Base-by-base conservation (phyloP, 2,329 filamentous ascomycete species). In the Mollisia scopiformis region DNA sequence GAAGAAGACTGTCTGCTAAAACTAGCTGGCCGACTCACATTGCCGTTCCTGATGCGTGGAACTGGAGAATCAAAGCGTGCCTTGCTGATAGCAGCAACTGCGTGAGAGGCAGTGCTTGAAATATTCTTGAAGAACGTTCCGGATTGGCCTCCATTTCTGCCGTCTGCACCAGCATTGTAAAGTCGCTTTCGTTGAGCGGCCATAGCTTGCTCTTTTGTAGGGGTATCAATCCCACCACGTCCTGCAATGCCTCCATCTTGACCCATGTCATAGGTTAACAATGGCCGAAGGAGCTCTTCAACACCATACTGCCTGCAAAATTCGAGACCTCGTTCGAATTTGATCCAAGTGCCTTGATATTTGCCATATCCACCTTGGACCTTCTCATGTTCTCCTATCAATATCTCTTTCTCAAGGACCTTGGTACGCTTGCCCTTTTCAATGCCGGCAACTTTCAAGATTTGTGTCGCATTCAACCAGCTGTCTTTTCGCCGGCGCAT, bases 261-360 rank as follows among this genome's bases (percentile, higher is more conserved):
- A 57, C 86, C 88, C 80, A 93, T 90, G 71, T 94, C 91, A 74
- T 94, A 92, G 28, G 90, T 92, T 57, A 95, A 77, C 5, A 95
- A 81, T 16, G 90, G 90, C 23, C 86, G 84, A 51, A 95, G 78
- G 5, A 92, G 71, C 65, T 94, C 91, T 74, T 94, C 90, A 31
- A 95, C 91, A 11, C 84, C 86, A 68, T 90, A 90, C 66, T 89
- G 86, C 43, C 90, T 88, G 76, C 95, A 98, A 69, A 99, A 94
- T 72, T 97, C 92, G 49, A 96, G 84, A 1, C 94, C 95, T 63
- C 94, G 88, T 53, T 94, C 90, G 72, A 96, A 98, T 72, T 90
- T 92, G 72, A 99, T 96, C 95, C 95, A 99, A 2, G 95, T 99
- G 58, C 95, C 95, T 79, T 99, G 95, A 72, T 99, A 99, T 80